Base-by-base conservation (phyloP, 495 filamentous ascomycete genomes). In the Podospora pseudoanserina region DNA sequence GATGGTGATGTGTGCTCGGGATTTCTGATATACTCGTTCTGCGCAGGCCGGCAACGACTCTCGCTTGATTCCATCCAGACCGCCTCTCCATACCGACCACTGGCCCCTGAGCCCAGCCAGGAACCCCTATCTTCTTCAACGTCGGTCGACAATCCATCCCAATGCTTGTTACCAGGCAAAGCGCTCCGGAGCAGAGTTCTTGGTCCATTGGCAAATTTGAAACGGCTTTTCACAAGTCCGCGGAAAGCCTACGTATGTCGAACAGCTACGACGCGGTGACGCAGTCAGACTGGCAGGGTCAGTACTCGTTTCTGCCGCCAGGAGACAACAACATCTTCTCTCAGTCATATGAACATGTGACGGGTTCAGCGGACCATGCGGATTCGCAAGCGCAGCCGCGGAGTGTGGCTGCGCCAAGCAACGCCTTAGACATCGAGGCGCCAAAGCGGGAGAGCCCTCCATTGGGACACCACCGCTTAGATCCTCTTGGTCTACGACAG, bases 91-190 rank as follows among this genome's bases (percentile, higher is more conserved):
- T 66, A 54, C 26, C 61, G 63, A 27, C 34, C 30, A 19, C 72
- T 65, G 34, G 60, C 55, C 63, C 54, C 67, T 65, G 58, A 71
- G 64, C 62, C 65, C 62, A 44, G 54, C 67, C 57, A 27, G 26
- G 67, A 27, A 64, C 27, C 19, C 63, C 26, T 30, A 67, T 67
- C 63, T 63, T 55, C 53, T 68, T 49, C 60, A 63, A 5, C 32
- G 9, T 23, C 61, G 32, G 49, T 49, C 65, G 57, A 73, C 68
- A 61, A 66, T 54, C 66, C 58, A 69, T 81, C 82, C 82, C 15
- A 86, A 87, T 87, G 85, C 84, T 87, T 77, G 84, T 85, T 81
- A 84, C 83, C 78, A 83, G 85, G 79, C 81, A 82, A 76, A 79
- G 78, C 77, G 82, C 84, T 72, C 81, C 83, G 76, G 84, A 84